These are phyloP conservation scores for Apiotrichum mycotoxinovorans DNA, from an alignment of 1,284 basidiomycete genomes.

Conservation along the genomic window DNA sequence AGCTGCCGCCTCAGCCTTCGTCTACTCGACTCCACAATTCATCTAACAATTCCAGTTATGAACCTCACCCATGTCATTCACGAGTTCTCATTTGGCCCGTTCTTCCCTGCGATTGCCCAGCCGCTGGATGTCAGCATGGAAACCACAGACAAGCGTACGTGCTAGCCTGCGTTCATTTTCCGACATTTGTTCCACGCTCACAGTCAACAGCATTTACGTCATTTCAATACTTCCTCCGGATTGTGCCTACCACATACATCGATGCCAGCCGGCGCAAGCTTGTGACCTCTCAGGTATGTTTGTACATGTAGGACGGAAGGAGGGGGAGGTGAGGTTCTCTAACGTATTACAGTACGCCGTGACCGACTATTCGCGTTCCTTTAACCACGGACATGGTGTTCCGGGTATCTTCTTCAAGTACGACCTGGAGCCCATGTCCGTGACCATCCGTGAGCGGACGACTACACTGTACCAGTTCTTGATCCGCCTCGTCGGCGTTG, in stretches of 20 bases:
- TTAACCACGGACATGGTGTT: slow-evolving; percentile 72
- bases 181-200: background rate
- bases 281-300: slow-evolving; percentile 60
- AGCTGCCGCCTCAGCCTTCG: no score
- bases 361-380: slow-evolving; percentile 78
- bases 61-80: slow-evolving; percentile 94
- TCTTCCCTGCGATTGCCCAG: slow-evolving; percentile 92
- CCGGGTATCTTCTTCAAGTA: slow-evolving; percentile 98
- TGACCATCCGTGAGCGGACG: slow-evolving; percentile 82
- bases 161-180: background rate
- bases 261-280: slow-evolving; percentile 59
- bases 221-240: slow-evolving; percentile 94
- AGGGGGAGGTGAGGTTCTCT: no score
- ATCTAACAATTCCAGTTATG: slow-evolving; percentile 62
- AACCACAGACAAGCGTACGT: slow-evolving; percentile 71
- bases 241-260: slow-evolving; percentile 92
- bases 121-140: slow-evolving; percentile 90
- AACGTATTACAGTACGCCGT: slow-evolving; percentile 73
- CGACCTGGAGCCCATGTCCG: slow-evolving; percentile 83
- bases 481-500: slow-evolving; percentile 59
- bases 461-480: slow-evolving; percentile 75
- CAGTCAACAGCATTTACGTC: slow-evolving; percentile 88
- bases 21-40: no score
- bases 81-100: slow-evolving; percentile 94
- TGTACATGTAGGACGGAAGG: no score